These are phyloP conservation scores for Chlorencoelia australis DNA, from an alignment of 2,329 filamentous ascomycete species.

Conservation along the genomic window DNA sequence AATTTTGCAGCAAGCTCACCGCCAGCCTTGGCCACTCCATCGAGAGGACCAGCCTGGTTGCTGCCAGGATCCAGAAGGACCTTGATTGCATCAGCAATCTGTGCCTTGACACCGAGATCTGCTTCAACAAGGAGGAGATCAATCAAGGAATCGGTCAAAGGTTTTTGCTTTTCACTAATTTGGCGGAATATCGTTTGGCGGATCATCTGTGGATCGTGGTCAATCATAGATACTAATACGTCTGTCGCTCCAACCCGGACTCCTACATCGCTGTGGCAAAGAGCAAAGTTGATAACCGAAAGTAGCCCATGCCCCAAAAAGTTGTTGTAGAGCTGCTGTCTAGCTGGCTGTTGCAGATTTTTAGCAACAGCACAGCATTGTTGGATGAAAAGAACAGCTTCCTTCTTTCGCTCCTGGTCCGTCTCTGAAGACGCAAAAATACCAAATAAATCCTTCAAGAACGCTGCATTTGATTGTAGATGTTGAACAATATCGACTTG, in stretches of 20 bases:
- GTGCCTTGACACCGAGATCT: constrained; percentile 88
- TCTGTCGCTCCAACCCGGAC: constrained; percentile 90
- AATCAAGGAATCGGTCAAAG: constrained; percentile 84
- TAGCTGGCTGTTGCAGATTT: constrained; percentile 75
- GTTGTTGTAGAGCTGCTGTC: constrained; percentile 77
- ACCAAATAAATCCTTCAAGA: constrained; percentile 76
- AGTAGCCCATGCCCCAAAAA: constrained; percentile 83
- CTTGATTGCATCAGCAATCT: constrained; percentile 91
- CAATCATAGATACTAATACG: constrained; percentile 85
- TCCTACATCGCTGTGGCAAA: constrained; percentile 73
- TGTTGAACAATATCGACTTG: constrained; percentile 97
- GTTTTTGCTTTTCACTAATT: constrained; percentile 74
- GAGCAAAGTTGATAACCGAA: constrained; percentile 81
- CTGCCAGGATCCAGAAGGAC: constrained; percentile 72
- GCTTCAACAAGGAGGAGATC: constrained; percentile 85
- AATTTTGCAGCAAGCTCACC: constrained; percentile 59
- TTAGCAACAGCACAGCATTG: constrained; percentile 93
- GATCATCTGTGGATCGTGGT: constrained; percentile 92
- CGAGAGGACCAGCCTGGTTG: constrained; percentile 44
- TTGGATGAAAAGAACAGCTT: constrained; percentile 92
- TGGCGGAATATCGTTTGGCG: constrained; percentile 87
- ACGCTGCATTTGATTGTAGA: constrained; percentile 69
- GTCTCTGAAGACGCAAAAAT: constrained; percentile 63
- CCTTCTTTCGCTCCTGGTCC: constrained; percentile 70
- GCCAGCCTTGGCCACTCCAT: constrained; percentile 52